Base-by-base conservation (phyloP, 2,329 filamentous ascomycete species). In the Cordyceps cateniannulata region DNA sequence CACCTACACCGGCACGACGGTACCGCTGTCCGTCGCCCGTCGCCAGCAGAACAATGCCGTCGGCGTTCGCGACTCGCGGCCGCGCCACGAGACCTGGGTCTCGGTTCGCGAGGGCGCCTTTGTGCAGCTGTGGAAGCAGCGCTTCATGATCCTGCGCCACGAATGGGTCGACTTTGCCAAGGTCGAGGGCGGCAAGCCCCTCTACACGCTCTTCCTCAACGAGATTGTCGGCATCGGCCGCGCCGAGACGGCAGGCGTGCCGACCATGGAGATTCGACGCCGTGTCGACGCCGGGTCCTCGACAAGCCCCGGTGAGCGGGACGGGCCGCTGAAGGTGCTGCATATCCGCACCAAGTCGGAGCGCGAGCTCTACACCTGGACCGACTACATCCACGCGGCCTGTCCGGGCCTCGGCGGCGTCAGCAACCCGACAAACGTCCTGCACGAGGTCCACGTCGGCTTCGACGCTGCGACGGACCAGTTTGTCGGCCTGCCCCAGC, bases 361-460 rank as follows among this genome's bases (percentile, higher is more conserved):
- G 69, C 90, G 93, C 69, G 92, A 96, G 66, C 85, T 96, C 60
- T 96, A 96, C 74, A 89, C 93, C 67, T 96, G 92, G 92, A 95
- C 96, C 68, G 92, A 96, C 73, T 89, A 90, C 71, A 93, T 96
- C 66, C 96, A 96, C 72, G 90, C 91, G 67, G 87, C 91, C 66
- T 96, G 91, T 72, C 91, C 92, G 9, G 91, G 89, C 64, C 95
- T 96, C 89, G 91, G 92, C 62, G 92, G 92, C 66, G 92, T 96
- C 60, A 96, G 91, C 75, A 96, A 96, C 73, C 92, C 92, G 6
- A 96, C 92, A 63, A 96, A 96, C 76, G 96, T 96, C 76, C 90
- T 88, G 24, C 92, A 96, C 72, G 87, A 90, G 55, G 90, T 96
- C 29, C 92, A 96, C 72, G 92, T 96, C 65, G 92, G 91, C 63